Evolutionary conservation across 208 protist species (phyloP), one percentile per base, ranked within the genome.

Genomic region (Leishmania lainsoni): DNA sequence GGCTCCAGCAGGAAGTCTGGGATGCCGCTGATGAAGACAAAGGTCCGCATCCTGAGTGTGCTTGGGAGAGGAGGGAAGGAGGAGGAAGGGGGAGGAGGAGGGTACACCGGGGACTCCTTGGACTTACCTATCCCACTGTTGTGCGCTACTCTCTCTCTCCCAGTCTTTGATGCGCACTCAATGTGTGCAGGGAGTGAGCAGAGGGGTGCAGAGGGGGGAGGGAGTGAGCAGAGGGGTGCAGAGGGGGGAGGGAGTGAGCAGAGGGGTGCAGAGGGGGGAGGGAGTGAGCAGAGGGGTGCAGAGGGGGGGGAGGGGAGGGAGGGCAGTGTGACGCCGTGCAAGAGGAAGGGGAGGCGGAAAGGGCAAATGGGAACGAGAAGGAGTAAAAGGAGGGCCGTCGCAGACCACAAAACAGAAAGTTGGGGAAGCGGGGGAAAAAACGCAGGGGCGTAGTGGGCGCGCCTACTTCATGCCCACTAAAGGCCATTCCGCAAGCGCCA

Each of bases 21-120:
- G 56, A 98, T 97, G 61, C 93, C 81, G 58, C 83, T 90, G 58
- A 98, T 91, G 81, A 98, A 98, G 10, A 98, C 95, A 85, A 98
- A 96, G n/a, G 93, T 93, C 61, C 93, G 90, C 81, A 90, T 89
- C 6, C 8, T 68, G 54, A 29, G 54, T 32, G 29, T 58, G 48
- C 6, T 6, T 54, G 51, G 14, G 35, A 22, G 68, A 35, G 42
- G 68, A 35, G 3, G 4, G 65, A 20, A 35, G 5, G 68, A 14
- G n/a, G 8, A 71, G n/a, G n/a, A n/a, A 22, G 20, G 20, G 48
- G 48, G 9, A n/a, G 48, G 22, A 39, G 48, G 29, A 17, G 29
- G 42, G 42, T 45, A 45, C 42, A 26, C 39, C 32, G 66, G 39
- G 32, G 26, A 71, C 17, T 71, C 39, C 16, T 49, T 42, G 5